These are phyloP conservation scores for Trichoderma harzianum DNA, from an alignment of 2,329 filamentous ascomycete genomes.

Conservation along the genomic window DNA sequence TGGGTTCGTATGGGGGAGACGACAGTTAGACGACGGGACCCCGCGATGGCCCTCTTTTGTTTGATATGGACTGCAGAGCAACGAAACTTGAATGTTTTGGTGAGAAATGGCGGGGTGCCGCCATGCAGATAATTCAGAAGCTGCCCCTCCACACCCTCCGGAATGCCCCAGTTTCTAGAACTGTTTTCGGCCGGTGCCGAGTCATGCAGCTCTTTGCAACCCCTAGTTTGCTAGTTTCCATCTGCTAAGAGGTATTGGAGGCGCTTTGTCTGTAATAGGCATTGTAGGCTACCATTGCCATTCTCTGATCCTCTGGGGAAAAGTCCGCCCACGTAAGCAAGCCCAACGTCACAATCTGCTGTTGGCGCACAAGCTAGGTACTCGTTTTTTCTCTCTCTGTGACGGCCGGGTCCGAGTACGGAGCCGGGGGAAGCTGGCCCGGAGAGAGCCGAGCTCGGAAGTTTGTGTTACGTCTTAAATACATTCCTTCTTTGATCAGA, in stretches of 20 bases:
- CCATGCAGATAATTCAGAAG: constrained; percentile 1
- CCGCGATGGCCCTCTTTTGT: background rate
- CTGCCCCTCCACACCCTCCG: constrained; percentile 17
- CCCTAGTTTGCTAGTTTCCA: constrained; percentile 2
- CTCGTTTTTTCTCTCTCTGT: background rate
- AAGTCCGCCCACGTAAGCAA: background rate
- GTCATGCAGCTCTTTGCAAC: constrained; percentile 10
- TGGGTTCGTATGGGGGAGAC: background rate
- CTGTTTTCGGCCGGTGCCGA: constrained; percentile 11
- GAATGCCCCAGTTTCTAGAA: constrained; percentile 10
- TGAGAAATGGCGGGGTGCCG: constrained; percentile 2
- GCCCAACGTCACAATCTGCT: background rate
- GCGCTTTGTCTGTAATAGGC: background rate
- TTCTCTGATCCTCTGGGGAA: background rate
- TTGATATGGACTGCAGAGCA: background rate
- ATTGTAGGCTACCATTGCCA: background rate
- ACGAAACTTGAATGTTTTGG: background rate
- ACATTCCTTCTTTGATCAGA: background rate
- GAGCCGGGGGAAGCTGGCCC: background rate
- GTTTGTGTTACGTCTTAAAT: background rate
- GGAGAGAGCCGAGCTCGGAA: background rate
- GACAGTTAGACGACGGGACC: background rate
- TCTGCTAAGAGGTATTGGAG: background rate
- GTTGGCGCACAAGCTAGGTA: background rate
- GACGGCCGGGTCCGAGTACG: constrained; percentile 13